Evolutionary conservation across 805 yeast species (phyloP), one percentile per base, ranked within the genome.

Genomic region (Candida lessepsii): DNA sequence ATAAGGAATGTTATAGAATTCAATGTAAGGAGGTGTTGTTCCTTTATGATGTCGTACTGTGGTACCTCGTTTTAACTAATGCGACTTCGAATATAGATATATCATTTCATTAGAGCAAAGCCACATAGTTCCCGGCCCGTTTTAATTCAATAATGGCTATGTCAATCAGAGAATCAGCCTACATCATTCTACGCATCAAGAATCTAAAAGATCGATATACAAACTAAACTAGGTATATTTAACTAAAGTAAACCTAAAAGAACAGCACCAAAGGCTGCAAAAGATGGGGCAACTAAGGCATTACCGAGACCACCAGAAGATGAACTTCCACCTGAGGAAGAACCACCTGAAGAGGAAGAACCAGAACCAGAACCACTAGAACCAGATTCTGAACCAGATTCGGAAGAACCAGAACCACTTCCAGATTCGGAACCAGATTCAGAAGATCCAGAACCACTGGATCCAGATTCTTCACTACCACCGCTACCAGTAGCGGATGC

Each of bases 381-480:
- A 18, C 45, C 51, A 18, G 45, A 24, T 20, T 41, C 47, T 32
- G 48, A 30, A 19, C 44, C 39, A 26, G 52, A 46, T 21, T 15
- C 40, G n/a, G 47, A 34, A 21, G 41, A 40, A 16, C 35, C 38
- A 17, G 26, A 35, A 11, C 37, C 38, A 19, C 29, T 17, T 33
- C 44, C 37, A n/a, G 26, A 29, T 17, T 14, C 29, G 2, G 9
- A 6, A 20, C 19, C 30, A 30, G 39, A 11, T 3, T 5, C 24
- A 9, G 24, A 10, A 38, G 47, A 59, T 52, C 41, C 39, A 46
- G 56, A 59, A 26, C 30, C 23, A 20, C 37, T 15, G 61, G 58
- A n/a, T 45, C 57, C 52, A 23, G 48, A 41, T 11, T 59, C 23
- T 20, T 20, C 23, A 20, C n/a, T n/a, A n/a, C 52, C 23, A 57